Conservation (phyloP, 2,329 filamentous ascomycete genomes). For the Colletotrichum sp. region DNA sequence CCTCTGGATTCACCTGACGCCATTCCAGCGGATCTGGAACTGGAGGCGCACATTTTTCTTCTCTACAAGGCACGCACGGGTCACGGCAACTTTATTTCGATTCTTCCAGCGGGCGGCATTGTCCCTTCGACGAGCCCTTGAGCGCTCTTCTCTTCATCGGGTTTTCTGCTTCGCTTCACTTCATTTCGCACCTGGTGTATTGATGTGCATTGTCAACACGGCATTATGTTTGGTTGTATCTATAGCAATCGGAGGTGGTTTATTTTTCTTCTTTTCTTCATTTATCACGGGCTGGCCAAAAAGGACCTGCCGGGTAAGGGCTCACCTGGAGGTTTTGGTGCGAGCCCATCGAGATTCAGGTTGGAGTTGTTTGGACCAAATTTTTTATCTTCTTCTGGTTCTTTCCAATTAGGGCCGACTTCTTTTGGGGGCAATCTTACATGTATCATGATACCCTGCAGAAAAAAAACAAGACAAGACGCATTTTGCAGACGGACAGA, state of each 20-base stretch:
- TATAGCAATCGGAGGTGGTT: background rate
- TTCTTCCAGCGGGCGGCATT: slow-evolving; percentile 10
- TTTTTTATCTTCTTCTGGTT: slow-evolving; percentile 3
- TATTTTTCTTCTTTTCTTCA: background rate
- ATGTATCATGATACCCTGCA: slow-evolving; percentile 23
- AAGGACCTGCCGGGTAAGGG: background rate
- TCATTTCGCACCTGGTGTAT: background rate
- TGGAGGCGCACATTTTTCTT: slow-evolving; percentile 4
- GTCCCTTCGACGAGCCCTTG: background rate
- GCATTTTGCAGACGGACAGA: slow-evolving; percentile 2
- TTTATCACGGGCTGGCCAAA: background rate
- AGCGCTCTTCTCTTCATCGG: background rate
- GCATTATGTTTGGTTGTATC: background rate
- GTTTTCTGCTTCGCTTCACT: background rate
- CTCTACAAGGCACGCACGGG: slow-evolving; percentile 9
- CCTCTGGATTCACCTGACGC: background rate
- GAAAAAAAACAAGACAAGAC: slow-evolving; percentile 16
- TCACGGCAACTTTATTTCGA: slow-evolving; percentile 8
- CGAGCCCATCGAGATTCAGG: background rate
- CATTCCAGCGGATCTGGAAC: slow-evolving; percentile 1
- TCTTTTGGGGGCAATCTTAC: slow-evolving; percentile 13
- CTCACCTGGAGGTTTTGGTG: background rate
- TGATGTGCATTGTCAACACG: background rate
- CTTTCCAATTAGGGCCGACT: background rate
- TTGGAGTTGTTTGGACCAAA: slow-evolving; percentile 1